phyloP scores from a whole-genome alignment of 169 alveolate genomes.

The Theileria orientalis region DNA sequence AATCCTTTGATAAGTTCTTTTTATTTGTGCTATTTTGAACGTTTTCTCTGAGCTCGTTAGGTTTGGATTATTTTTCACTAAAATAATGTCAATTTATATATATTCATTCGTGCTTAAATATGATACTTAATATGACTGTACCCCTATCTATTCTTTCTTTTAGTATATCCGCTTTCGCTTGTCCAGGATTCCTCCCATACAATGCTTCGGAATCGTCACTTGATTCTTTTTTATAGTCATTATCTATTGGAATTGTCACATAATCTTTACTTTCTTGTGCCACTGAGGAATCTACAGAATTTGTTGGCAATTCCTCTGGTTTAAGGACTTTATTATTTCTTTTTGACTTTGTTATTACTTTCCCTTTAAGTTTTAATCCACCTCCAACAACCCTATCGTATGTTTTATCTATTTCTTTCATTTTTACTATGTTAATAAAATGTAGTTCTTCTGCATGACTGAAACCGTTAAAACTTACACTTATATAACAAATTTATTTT shows the following conservation, averaged over 20 bases:
- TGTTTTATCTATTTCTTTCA: constrained; percentile 36
- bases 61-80: constrained; percentile 31
- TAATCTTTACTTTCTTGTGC: neutral
- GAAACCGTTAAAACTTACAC: no score
- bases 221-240: neutral
- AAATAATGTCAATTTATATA: neutral
- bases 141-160: constrained; percentile 35
- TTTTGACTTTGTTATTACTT: constrained; percentile 29
- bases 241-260: neutral
- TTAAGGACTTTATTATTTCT: constrained; percentile 21
- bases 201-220: constrained; percentile 1
- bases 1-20: constrained; percentile 73
- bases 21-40: constrained; percentile 75
- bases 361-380: constrained; percentile 54
- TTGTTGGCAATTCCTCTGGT: constrained; percentile 19
- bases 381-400: constrained; percentile 56
- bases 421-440: neutral
- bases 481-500: no score
- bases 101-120: neutral
- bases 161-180: constrained; percentile 21
- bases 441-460: no score
- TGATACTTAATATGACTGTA: constrained; percentile 7
- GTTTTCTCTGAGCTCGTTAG: constrained; percentile 76
- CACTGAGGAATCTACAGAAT: neutral
- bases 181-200: neutral